These are phyloP conservation scores for Colletotrichum sp. DNA, from an alignment of 2,329 filamentous ascomycete species.

Conservation along the genomic window DNA sequence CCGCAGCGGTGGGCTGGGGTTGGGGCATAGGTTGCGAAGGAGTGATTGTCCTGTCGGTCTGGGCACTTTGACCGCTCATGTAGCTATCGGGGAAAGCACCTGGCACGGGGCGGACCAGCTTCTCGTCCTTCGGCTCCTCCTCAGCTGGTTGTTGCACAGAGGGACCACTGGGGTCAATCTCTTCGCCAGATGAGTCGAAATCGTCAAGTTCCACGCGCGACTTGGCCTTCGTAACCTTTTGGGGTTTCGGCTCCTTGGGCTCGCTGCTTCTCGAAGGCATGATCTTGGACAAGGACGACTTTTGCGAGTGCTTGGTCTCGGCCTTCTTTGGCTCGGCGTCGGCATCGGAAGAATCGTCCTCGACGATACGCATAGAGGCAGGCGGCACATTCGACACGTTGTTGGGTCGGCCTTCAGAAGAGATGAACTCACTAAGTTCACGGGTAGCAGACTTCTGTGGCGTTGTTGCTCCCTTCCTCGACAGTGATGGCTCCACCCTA, in stretches of 20 bases:
- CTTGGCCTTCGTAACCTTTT: slow-evolving; percentile 60
- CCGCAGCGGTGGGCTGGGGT: background rate
- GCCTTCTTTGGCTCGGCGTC: slow-evolving; percentile 23
- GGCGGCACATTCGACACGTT: slow-evolving; percentile 62
- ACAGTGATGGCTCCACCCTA: slow-evolving; percentile 51
- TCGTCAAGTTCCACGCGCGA: slow-evolving; percentile 72
- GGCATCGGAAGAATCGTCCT: slow-evolving; percentile 45
- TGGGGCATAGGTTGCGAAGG: slow-evolving; percentile 20
- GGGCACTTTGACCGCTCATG: slow-evolving; percentile 32
- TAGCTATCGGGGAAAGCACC: slow-evolving; percentile 49
- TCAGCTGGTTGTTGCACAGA: slow-evolving; percentile 30
- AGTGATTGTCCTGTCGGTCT: slow-evolving; percentile 35
- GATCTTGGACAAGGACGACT: slow-evolving; percentile 46
- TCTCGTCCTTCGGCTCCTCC: slow-evolving; percentile 21
- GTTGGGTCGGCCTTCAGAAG: slow-evolving; percentile 49
- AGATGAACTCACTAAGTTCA: slow-evolving; percentile 47
- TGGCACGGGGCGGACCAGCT: slow-evolving; percentile 36
- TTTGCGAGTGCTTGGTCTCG: slow-evolving; percentile 40
- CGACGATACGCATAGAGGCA: slow-evolving; percentile 61
- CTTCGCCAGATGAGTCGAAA: slow-evolving; percentile 64
- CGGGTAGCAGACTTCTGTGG: slow-evolving; percentile 37
- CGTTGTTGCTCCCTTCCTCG: slow-evolving; percentile 40
- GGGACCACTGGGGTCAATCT: slow-evolving; percentile 33
- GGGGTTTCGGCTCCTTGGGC: slow-evolving; percentile 41
- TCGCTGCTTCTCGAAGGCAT: slow-evolving; percentile 47